Conservation (phyloP, 2,329 filamentous ascomycete species). For the Exophiala mesophila region DNA sequence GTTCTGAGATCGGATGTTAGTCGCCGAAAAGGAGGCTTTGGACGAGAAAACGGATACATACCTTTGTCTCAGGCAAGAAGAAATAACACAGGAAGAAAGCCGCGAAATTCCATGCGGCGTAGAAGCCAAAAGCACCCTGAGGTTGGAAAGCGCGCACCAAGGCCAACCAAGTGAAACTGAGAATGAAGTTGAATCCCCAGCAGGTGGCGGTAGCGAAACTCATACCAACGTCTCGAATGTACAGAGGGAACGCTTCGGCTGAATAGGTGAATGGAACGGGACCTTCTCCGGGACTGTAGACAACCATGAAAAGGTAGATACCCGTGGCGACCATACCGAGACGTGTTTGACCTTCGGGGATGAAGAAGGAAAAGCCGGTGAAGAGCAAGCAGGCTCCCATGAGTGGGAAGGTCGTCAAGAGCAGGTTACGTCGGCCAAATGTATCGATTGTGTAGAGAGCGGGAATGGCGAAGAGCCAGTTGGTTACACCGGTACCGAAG, state of each 20-base stretch:
- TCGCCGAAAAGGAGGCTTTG: constrained; percentile 18
- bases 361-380: constrained; percentile 49
- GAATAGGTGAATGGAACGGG: constrained; percentile 62
- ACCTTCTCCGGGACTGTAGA: constrained; percentile 54
- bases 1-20: constrained; percentile 9
- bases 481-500: constrained; percentile 61
- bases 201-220: constrained; percentile 51
- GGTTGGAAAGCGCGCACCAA: constrained; percentile 46
- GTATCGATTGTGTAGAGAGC: constrained; percentile 64
- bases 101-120: constrained; percentile 38
- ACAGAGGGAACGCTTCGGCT: constrained; percentile 57
- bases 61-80: constrained; percentile 49
- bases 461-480: constrained; percentile 61
- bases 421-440: constrained; percentile 58
- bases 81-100: constrained; percentile 50
- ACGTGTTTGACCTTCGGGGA: constrained; percentile 33
- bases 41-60: constrained; percentile 8
- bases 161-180: constrained; percentile 50
- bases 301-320: constrained; percentile 39
- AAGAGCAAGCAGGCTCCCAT: constrained; percentile 49
- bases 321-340: constrained; percentile 41
- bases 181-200: constrained; percentile 54
- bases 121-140: constrained; percentile 50
- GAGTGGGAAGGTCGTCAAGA: constrained; percentile 59
- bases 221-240: constrained; percentile 60